Evolutionary conservation across 345 rosid genomes (phyloP), one percentile per base, ranked within the genome.

Genomic region (Acer saccharum): DNA sequence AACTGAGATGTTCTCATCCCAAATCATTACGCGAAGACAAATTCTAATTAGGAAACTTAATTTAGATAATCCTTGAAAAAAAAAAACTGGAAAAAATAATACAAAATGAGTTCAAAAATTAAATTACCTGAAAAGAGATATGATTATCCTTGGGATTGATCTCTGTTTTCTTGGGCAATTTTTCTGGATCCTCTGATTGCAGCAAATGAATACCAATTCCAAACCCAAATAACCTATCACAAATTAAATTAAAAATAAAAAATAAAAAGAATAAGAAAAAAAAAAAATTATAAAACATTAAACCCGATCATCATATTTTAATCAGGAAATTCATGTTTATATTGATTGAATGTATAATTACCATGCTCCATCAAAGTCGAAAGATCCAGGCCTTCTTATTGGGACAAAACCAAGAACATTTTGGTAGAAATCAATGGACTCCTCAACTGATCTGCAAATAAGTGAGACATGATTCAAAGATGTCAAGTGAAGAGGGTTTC

Each of bases 361-460:
- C 99, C 99, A 95, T 29, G 99, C 99, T 17, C 99, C 99, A 52
- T 89, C 86, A 41, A 93, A 95, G 74, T 93, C 86, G 50, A 95
- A 92, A 27, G 99, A 93, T 65, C 90, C 88, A 27, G 98, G 99
- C 81, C 99, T 89, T 39, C 96, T 82, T 27, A 95, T 81, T 0
- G 94, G 96, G 17, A 82, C 77, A 72, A 95, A 95, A 0, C 98
- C 98, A 72, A 95, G 91, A 72, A 92, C 81, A 55, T 88, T 73
- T 55, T 87, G 94, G 66, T 95, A 93, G 81, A 95, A 95, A 74
- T 80, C 69, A 14, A 93, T 81, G 77, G 98, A 93, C 74, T 89
- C 86, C 50, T 90, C 89, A 0, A 93, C 78, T 46, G 94, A 93
- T 80, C 89, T 73, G 77, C 97, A 93, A 0, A 92, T 81, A 44